Evolutionary conservation across 2,329 filamentous ascomycete species (phyloP).

Genomic region (Xylariaceae sp.): DNA sequence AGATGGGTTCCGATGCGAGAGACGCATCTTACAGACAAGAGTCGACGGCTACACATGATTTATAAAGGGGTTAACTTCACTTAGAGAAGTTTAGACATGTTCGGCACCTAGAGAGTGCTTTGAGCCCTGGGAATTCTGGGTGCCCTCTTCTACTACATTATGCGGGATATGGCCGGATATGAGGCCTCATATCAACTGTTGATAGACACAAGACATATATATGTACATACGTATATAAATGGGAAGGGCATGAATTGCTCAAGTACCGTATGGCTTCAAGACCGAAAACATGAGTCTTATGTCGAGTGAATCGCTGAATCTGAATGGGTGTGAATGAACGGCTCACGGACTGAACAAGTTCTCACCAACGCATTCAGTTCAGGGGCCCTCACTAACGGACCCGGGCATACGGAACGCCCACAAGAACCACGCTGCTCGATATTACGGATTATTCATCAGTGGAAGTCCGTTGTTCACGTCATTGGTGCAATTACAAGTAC

Average conservation of each 20-base stretch:
- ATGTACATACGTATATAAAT: background rate
- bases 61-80: background rate
- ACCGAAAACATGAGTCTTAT: too few species aligned
- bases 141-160: background rate
- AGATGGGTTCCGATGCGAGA: constrained; percentile 3
- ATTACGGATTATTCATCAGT: too few species aligned
- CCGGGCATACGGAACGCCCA: too few species aligned
- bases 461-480: too few species aligned
- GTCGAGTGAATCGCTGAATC: too few species aligned
- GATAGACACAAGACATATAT: background rate
- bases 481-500: too few species aligned
- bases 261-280: too few species aligned
- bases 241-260: background rate
- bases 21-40: background rate
- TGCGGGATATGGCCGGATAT: background rate
- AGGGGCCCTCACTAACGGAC: too few species aligned
- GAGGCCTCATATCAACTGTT: constrained; percentile 5
- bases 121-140: background rate
- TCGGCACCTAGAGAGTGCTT: background rate
- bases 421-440: too few species aligned
- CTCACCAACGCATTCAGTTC: too few species aligned
- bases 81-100: background rate
- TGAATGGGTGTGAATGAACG: background rate
- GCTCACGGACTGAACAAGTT: background rate
- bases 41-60: background rate